Percentiles rank a stretch among this genome's conserved stretches.
Evolutionary conservation across 495 filamentous ascomycete species (phyloP).

Genomic region (Neurospora africana): DNA sequence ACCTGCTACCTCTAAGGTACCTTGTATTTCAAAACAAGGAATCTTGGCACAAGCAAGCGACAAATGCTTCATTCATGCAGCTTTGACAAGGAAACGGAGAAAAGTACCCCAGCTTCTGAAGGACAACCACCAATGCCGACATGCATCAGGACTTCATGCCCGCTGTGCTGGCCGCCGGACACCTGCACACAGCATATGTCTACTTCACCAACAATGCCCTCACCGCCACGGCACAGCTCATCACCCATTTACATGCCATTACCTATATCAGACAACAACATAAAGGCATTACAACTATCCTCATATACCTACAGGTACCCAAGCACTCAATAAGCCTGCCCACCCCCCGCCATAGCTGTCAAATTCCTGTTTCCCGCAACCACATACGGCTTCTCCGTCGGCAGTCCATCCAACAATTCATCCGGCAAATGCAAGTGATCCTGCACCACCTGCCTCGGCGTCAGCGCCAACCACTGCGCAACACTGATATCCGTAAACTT

Average conservation of each 20-base stretch:
- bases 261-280: background rate
- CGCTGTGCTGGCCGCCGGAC: background rate
- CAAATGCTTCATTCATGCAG: background rate
- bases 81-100: no score
- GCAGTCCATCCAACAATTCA: slow-evolving; percentile 40
- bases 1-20: no score
- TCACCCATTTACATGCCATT: background rate
- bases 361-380: slow-evolving; percentile 35
- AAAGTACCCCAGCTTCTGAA: no score
- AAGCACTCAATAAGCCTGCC: slow-evolving; percentile 17
- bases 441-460: slow-evolving; percentile 51
- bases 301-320: background rate
- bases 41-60: background rate
- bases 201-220: no score
- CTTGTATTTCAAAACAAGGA: no score
- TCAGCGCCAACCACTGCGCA: slow-evolving; percentile 55
- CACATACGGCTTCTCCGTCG: slow-evolving; percentile 53
- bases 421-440: slow-evolving; percentile 52
- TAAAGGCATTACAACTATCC: no score
- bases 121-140: background rate
- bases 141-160: background rate
- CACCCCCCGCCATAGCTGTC: slow-evolving; percentile 25
- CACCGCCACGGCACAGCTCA: background rate
- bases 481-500: slow-evolving; percentile 55
- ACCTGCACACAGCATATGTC: background rate